Conservation (phyloP, 257 asterid genomes). For the Rhazya stricta region DNA sequence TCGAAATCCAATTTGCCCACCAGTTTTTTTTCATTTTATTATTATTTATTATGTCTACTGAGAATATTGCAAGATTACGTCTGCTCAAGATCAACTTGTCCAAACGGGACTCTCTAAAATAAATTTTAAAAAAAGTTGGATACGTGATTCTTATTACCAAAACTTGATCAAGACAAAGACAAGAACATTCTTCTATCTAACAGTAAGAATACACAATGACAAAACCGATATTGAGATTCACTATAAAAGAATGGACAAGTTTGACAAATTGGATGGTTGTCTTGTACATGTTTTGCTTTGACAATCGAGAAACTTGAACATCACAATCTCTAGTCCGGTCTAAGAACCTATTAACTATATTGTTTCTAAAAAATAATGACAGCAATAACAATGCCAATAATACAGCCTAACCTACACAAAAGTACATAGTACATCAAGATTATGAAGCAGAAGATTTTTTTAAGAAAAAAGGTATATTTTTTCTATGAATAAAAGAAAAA, state of each 20-base stretch:
- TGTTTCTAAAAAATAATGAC: conserved; percentile 13
- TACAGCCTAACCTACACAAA: conserved; percentile 18
- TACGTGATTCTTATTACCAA: background rate
- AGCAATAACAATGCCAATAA: conserved; percentile 12
- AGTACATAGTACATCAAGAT: conserved; percentile 16
- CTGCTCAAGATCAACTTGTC: background rate
- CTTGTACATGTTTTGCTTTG: conserved; percentile 19
- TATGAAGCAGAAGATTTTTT: background rate
- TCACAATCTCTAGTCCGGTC: conserved; percentile 17
- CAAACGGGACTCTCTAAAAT: background rate
- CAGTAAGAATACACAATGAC: background rate
- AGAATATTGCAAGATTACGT: conserved; percentile 4
- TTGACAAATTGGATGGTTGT: conserved; percentile 13
- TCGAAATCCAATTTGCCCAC: conserved; percentile 6
- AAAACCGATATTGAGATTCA: too few species aligned
- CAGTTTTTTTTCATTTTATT: background rate
- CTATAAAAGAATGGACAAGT: conserved; percentile 3
- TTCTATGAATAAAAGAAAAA: background rate
- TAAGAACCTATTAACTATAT: conserved; percentile 9
- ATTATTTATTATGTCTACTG: background rate
- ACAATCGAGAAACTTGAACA: conserved; percentile 10
- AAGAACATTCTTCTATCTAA: too few species aligned
- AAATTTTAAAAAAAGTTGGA: background rate
- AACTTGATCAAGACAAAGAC: too few species aligned
- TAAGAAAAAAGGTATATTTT: conserved; percentile 3